Base-by-base conservation (phyloP, 257 asterid genomes). In the Solanum chaucha region DNA sequence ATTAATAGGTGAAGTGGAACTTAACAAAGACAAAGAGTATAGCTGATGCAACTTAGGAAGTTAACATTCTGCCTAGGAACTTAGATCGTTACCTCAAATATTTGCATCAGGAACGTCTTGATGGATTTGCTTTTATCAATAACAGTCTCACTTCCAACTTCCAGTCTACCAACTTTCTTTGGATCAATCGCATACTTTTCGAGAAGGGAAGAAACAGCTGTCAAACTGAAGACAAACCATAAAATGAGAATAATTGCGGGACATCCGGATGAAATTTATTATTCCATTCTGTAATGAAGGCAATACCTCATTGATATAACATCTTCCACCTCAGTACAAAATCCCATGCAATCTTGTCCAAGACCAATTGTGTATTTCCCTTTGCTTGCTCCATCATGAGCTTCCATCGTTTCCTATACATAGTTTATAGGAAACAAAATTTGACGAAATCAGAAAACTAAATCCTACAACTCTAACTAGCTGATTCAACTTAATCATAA, bases 361-460 rank as follows among this genome's bases (percentile, higher is more conserved):
- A 96, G 98, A 89, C 99, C 99, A 88, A 97, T 96, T 74, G 99
- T 97, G 95, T 97, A 97, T 89, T 97, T 97, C 88, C 99, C 99
- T 89, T 96, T 97, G 92, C 99, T 97, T 80, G 95, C 99, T 89
- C 99, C 99, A 91, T 97, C 99, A 90, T 94, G 93, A 87, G 97
- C 98, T 93, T 97, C 99, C 90, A 97, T 87, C 35, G 91, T 92
- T 90, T 97, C 99, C 99, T 97, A 89, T 15, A 41, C 36, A n/a
- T 24, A 13, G 84, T 41, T 41, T 13, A 26, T 14, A 78, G 64
- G 84, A 44, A 44, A 78, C 11, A 35, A 26, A 78, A 41, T 40
- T 24, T 12, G 84, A 4, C 9, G 26, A 78, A 78, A 44, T 78
- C 5, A 77, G 38, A 44, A 44, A 26, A 41, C 26, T 44, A 44